Conservation (phyloP, 495 filamentous ascomycete genomes). For the Cetradonia linearis region DNA sequence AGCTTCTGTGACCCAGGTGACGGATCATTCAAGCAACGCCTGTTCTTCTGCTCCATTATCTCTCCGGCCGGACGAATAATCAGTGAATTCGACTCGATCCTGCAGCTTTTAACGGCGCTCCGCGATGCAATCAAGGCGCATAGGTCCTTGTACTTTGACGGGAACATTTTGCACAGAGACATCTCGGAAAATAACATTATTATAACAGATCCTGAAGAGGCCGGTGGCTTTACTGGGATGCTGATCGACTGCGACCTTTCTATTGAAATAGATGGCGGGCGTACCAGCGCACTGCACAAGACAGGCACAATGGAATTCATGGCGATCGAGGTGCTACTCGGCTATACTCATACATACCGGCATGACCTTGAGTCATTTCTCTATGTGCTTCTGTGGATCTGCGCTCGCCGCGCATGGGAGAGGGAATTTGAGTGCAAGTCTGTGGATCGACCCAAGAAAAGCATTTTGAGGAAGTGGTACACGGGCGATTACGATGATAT, state of each 20-base stretch:
- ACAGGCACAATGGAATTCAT: constrained; percentile 33
- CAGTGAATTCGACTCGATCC: neutral
- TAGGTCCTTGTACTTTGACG: constrained; percentile 27
- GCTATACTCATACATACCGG: constrained; percentile 26
- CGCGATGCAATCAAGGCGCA: constrained; percentile 24
- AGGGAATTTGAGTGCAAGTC: neutral
- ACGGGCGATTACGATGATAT: neutral
- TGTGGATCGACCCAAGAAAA: neutral
- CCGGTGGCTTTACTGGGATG: no score
- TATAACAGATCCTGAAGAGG: constrained; percentile 30
- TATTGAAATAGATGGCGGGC: constrained; percentile 23
- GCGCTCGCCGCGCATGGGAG: neutral
- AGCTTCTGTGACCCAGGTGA: no score
- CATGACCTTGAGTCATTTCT: constrained; percentile 44
- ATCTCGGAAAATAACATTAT: constrained; percentile 35
- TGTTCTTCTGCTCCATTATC: neutral
- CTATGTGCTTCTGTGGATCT: constrained; percentile 44
- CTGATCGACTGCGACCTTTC: constrained; percentile 33
- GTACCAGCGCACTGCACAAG: constrained; percentile 25
- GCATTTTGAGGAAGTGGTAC: neutral
- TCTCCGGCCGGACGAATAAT: neutral
- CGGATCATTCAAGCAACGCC: no score
- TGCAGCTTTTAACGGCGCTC: neutral
- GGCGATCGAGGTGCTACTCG: constrained; percentile 26
- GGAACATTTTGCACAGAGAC: constrained; percentile 30